Conservation (phyloP, 2,329 filamentous ascomycete genomes). For the Thelonectria blattea region DNA sequence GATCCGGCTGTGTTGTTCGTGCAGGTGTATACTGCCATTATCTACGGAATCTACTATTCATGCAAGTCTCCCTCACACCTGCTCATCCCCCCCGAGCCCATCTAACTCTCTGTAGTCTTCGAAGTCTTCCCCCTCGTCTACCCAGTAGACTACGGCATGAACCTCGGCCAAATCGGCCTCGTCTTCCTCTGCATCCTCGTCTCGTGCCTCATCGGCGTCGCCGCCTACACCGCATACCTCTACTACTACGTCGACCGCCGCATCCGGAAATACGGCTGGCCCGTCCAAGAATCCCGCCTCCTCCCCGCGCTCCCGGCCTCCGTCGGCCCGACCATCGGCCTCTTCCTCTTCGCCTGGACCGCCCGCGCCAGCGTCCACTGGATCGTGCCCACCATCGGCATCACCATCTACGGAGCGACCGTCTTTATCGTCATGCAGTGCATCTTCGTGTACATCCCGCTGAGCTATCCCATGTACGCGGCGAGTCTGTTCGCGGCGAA, state of each 20-base stretch:
- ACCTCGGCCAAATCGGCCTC: constrained; percentile 61
- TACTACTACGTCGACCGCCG: constrained; percentile 58
- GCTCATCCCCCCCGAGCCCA: neutral
- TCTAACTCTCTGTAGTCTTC: constrained; percentile 50
- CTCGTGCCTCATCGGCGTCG: constrained; percentile 59
- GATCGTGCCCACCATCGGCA: constrained; percentile 63
- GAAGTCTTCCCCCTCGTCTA: constrained; percentile 72
- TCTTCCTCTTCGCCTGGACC: constrained; percentile 68
- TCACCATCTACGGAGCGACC: constrained; percentile 58
- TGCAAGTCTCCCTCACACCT: constrained; percentile 48
- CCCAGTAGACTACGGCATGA: constrained; percentile 64
- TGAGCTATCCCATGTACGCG: constrained; percentile 62
- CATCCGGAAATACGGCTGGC: constrained; percentile 55
- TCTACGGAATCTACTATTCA: constrained; percentile 67
- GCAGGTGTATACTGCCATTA: constrained; percentile 65
- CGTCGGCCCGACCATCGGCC: constrained; percentile 61
- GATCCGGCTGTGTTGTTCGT: constrained; percentile 68
- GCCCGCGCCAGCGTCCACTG: constrained; percentile 57
- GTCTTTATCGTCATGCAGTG: constrained; percentile 64
- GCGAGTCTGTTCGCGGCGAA: constrained; percentile 66
- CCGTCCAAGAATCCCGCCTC: constrained; percentile 59
- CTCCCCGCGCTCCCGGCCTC: constrained; percentile 60
- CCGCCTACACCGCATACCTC: constrained; percentile 57
- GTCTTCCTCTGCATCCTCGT: constrained; percentile 67
- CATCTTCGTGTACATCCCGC: constrained; percentile 65